A percentile compares a stretch with the other conserved stretches of the same genome.
These are phyloP conservation scores for Avicennia marina DNA, from an alignment of 257 asterid genomes.

Conservation along the genomic window DNA sequence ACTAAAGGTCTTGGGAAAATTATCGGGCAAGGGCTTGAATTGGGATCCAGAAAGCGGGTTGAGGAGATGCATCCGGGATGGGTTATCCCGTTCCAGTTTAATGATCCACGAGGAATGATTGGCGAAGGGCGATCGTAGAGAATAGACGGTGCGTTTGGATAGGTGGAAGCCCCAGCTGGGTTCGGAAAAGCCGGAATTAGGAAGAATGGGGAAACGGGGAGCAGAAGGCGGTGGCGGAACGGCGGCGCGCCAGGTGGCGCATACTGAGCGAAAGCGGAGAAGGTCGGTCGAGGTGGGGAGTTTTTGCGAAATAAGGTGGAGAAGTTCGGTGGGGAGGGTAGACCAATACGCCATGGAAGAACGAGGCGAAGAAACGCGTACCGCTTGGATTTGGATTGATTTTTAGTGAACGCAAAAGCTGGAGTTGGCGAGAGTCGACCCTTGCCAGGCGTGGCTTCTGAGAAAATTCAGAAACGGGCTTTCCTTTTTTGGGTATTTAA, in stretches of 20 bases:
- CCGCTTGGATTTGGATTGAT: no score
- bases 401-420: no score
- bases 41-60: conserved; percentile 52
- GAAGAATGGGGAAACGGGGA: conserved; percentile 70
- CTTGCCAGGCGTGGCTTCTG: no score
- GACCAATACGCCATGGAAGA: conserved; percentile 78
- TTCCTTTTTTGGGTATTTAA: no score
- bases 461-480: no score
- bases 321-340: conserved; percentile 65
- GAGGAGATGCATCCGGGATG: conserved; percentile 48
- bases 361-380: no score
- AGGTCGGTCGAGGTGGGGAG: conserved; percentile 56
- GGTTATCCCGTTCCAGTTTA: conserved; percentile 57
- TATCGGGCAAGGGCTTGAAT: conserved; percentile 43
- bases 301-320: conserved; percentile 45
- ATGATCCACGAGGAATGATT: conserved; percentile 48
- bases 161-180: conserved; percentile 76
- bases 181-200: conserved; percentile 62
- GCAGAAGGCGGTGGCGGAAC: conserved; percentile 31
- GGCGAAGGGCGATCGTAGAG: conserved; percentile 32
- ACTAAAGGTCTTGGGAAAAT: conserved; percentile 50
- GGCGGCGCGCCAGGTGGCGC: conserved; percentile 75
- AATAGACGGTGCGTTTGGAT: conserved; percentile 54
- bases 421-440: no score
- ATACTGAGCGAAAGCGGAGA: conserved; percentile 79